phyloP scores from a whole-genome alignment of 75 land plant genomes.

The Picea sitchensis region DNA sequence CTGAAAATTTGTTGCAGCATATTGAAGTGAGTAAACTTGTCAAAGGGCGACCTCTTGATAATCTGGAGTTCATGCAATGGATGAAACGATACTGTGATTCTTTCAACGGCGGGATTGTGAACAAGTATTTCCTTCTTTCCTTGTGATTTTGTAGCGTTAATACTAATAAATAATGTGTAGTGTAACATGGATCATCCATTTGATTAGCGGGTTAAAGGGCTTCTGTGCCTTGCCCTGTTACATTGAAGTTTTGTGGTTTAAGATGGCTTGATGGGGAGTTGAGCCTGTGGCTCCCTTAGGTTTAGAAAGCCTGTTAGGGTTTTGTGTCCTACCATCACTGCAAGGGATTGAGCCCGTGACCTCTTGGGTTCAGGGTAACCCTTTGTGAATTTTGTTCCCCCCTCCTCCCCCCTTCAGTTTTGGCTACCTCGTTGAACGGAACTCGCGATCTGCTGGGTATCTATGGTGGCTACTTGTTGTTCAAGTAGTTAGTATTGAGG shows the following conservation, averaged over 20 bases:
- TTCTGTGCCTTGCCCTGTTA: background rate
- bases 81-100: slow-evolving; percentile 84
- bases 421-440: background rate
- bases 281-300: background rate
- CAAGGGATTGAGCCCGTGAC: background rate
- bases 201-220: background rate
- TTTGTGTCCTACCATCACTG: no score
- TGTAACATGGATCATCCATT: background rate
- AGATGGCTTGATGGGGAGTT: background rate
- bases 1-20: slow-evolving; percentile 32
- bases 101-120: slow-evolving; percentile 42
- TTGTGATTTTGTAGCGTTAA: no score
- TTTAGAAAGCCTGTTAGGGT: background rate
- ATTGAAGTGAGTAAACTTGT: slow-evolving; percentile 80
- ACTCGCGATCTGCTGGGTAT: background rate
- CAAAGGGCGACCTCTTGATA: slow-evolving; percentile 82
- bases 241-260: background rate
- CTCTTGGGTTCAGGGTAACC: background rate
- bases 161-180: no score
- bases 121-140: slow-evolving; percentile 22
- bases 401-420: background rate
- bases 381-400: background rate
- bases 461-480: background rate
- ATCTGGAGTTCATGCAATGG: slow-evolving; percentile 94
- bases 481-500: background rate